Conservation (phyloP, 345 rosid genomes). For the Hibiscus trionum region DNA sequence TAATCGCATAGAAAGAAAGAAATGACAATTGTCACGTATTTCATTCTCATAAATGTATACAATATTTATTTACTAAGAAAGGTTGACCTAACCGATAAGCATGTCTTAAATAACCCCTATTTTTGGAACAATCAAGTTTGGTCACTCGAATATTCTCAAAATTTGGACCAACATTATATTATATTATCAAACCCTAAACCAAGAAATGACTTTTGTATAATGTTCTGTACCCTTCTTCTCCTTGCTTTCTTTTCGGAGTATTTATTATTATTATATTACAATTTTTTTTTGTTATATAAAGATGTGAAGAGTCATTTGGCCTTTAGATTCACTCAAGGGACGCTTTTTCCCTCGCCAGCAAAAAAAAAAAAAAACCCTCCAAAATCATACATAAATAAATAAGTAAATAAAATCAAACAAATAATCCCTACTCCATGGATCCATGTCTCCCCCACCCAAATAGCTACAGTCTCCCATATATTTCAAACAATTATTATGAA, state of each 20-base stretch:
- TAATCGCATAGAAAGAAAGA: too few relatives aligned
- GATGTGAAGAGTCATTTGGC: constrained; percentile 30
- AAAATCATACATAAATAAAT: background rate
- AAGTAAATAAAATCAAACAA: background rate
- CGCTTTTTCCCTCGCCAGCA: constrained; percentile 2
- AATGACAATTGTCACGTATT: too few relatives aligned
- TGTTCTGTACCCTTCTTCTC: background rate
- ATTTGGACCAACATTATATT: too few relatives aligned
- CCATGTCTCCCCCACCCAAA: background rate
- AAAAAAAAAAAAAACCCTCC: background rate
- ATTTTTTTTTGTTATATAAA: background rate
- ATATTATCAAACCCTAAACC: background rate
- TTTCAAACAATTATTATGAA: background rate
- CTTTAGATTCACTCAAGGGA: constrained; percentile 18
- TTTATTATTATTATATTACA: background rate
- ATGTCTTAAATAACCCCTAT: background rate
- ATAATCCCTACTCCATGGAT: background rate
- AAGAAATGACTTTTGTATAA: constrained; percentile 13
- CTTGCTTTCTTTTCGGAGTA: background rate
- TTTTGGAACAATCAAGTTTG: background rate
- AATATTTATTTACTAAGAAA: background rate
- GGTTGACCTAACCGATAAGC: background rate
- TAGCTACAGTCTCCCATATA: background rate
- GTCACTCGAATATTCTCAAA: constrained; percentile 23
- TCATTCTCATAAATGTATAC: too few relatives aligned